Evolutionary conservation across 768 basidiomycete genomes (phyloP).

Genomic region (Leucosporidium scottii): DNA sequence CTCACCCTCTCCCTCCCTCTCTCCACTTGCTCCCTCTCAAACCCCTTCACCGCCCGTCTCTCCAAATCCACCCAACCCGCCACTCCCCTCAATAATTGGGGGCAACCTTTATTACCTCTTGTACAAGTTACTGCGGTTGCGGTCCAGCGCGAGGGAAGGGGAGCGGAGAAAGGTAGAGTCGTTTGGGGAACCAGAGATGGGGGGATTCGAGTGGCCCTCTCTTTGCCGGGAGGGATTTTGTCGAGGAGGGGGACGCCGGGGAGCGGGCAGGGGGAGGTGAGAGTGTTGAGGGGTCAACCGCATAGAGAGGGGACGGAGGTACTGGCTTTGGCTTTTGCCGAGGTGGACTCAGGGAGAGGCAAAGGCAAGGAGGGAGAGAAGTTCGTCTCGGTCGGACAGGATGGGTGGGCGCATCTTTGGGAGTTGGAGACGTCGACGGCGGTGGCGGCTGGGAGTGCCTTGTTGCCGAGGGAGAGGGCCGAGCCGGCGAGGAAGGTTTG

Average conservation of each 20-base stretch:
- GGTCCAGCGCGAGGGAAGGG: too few relatives aligned
- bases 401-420: background rate
- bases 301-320: background rate
- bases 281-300: background rate
- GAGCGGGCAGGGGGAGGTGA: background rate
- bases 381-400: background rate
- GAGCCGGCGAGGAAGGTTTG: background rate
- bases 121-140: too few relatives aligned
- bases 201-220: slow-evolving; percentile 6
- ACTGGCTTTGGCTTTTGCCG: background rate
- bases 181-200: slow-evolving; percentile 31
- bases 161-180: background rate
- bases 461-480: background rate
- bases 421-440: background rate
- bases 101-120: too few relatives aligned
- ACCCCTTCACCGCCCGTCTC: too few relatives aligned
- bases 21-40: too few relatives aligned
- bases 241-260: too few relatives aligned
- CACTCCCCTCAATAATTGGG: too few relatives aligned
- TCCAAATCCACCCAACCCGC: too few relatives aligned
- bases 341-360: background rate
- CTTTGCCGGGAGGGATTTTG: too few relatives aligned
- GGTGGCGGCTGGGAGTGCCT: background rate
- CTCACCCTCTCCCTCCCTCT: too few relatives aligned
- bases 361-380: too few relatives aligned